phyloP scores from a whole-genome alignment of 345 rosid genomes.

The Clausena lansium region DNA sequence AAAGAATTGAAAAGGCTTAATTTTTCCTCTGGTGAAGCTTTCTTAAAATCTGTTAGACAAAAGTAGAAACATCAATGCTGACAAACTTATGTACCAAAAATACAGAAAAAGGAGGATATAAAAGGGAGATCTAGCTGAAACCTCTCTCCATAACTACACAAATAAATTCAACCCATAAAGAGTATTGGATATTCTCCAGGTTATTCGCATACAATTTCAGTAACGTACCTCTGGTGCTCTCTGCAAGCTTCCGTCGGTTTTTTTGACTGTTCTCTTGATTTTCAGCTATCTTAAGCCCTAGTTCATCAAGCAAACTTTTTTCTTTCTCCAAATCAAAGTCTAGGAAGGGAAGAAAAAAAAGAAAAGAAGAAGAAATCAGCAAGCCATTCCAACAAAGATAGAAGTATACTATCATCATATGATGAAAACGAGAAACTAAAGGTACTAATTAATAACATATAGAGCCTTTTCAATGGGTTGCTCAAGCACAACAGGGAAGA shows the following conservation, averaged over 20 bases:
- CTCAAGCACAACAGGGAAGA: neutral
- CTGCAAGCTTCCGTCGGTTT: conserved; percentile 95
- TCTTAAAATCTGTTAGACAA: conserved; percentile 76
- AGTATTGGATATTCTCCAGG: neutral
- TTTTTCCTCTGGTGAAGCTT: conserved; percentile 88
- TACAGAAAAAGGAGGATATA: neutral
- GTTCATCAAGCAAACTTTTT: conserved; percentile 83
- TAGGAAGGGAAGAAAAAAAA: conserved; percentile 19
- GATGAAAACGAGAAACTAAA: neutral
- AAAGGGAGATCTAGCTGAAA: neutral
- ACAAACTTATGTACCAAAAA: neutral
- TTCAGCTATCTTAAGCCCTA: conserved; percentile 92
- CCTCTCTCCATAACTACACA: neutral
- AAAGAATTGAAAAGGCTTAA: conserved; percentile 81
- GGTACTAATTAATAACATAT: neutral
- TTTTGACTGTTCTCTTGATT: conserved; percentile 95
- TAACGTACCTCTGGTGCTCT: conserved; percentile 83
- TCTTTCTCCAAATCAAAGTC: conserved; percentile 96
- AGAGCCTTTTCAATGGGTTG: neutral
- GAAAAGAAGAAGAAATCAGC: neutral
- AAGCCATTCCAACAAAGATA: neutral
- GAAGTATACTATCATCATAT: neutral
- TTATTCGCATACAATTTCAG: neutral
- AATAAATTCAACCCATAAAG: neutral
- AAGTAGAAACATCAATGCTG: neutral